These are phyloP conservation scores for Metschnikowia drakensbergensis DNA, from an alignment of 805 yeast genomes.

Conservation along the genomic window DNA sequence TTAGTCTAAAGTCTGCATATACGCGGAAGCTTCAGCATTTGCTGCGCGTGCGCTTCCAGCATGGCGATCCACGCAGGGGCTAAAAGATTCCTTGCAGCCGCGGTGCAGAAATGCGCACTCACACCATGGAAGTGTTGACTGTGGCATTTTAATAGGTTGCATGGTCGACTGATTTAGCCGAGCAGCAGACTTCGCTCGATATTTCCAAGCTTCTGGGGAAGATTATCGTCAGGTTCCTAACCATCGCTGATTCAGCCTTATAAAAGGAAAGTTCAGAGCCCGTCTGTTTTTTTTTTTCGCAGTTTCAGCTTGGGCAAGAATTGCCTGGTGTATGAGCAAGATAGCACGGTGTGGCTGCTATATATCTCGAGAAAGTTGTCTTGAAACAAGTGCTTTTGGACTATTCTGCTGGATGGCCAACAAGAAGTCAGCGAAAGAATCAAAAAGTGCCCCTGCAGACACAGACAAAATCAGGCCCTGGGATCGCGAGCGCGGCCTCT, in stretches of 20 bases:
- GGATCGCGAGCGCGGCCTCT: background rate
- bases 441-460: background rate
- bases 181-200: conserved; percentile 1
- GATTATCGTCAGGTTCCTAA: background rate
- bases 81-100: conserved; percentile 3
- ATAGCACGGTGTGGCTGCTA: background rate
- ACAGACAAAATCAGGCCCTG: background rate
- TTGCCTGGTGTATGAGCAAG: conserved; percentile 1
- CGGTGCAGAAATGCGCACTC: background rate
- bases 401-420: conserved; percentile 1
- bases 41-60: conserved; percentile 3
- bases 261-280: background rate
- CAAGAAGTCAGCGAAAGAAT: background rate
- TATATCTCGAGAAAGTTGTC: background rate
- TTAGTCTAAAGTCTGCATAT: background rate
- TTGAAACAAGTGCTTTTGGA: background rate
- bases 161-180: conserved; percentile 2
- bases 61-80: conserved; percentile 3
- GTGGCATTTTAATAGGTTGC: conserved; percentile 1
- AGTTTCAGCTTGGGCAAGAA: background rate
- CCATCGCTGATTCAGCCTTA: background rate
- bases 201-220: background rate
- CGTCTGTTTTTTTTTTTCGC: conserved; percentile 3
- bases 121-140: background rate
- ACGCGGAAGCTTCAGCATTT: background rate